Conservation (phyloP, 1,284 basidiomycete species). For the Cutaneotrichosporon cavernicola region DNA sequence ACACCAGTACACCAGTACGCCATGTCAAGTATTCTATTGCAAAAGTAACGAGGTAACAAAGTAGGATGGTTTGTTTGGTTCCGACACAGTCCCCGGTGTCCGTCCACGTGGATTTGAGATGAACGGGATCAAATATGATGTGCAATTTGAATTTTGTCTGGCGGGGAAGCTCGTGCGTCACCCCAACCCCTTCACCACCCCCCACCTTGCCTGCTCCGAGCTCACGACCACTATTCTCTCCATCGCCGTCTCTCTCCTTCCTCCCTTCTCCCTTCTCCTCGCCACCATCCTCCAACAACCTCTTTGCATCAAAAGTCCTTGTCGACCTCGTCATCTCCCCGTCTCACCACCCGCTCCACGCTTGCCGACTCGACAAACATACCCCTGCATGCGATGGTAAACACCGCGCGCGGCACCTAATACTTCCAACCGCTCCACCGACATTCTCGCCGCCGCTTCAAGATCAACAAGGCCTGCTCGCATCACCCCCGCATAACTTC, state of each 20-base stretch:
- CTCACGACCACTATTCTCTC: not conserved
- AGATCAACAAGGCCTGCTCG: not conserved
- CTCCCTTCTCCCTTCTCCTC: not conserved
- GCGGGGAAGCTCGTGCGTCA: not conserved
- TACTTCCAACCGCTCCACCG: not conserved
- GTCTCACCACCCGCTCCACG: not conserved
- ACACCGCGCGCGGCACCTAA: not conserved
- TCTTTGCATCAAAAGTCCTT: not conserved
- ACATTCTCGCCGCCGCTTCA: not conserved
- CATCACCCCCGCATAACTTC: not conserved
- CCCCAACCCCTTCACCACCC: not conserved
- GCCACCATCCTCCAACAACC: not conserved
- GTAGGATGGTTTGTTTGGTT: not conserved
- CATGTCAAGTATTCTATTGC: not conserved
- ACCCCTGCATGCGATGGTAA: not conserved
- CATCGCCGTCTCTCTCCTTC: not conserved
- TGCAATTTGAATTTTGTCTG: not conserved
- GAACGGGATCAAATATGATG: slow-evolving; percentile 1
- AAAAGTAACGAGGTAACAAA: not conserved
- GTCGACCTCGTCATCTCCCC: not conserved
- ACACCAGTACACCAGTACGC: no score
- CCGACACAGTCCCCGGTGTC: not conserved
- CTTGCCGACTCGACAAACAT: not conserved
- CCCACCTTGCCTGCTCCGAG: not conserved
- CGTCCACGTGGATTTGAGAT: not conserved